Base-by-base conservation (phyloP, 192 early-diverging fungal genomes). In the Coemansia sp. region DNA sequence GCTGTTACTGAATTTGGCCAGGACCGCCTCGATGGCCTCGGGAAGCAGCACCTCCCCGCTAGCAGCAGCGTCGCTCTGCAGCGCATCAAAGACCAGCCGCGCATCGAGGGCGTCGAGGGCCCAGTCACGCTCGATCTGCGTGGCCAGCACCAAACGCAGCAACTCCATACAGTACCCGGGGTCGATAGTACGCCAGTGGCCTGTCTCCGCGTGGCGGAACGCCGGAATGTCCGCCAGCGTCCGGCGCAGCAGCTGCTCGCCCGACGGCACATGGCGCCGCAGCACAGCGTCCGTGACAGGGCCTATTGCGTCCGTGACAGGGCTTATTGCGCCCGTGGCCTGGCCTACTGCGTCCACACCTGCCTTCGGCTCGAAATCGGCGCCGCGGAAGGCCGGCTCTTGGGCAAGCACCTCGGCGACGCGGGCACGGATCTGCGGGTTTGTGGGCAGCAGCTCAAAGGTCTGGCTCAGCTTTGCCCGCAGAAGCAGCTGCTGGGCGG, bases 61-160 rank as follows among this genome's bases (percentile, higher is more conserved):
- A n/a, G n/a, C 43, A 21, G 43, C 49, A 5, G 43, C 30, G 5
- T 67, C 64, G 16, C 32, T 25, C 4, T 27, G 44, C 31, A 67
- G 47, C 6, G 54, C 59, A 1, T 39, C 11, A 28, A 25, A 53
- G 29, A 61, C 58, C 16, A 22, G 13, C 4, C 47, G 29, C 1
- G 46, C 47, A 30, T 54, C 49, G 0, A 72, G 25, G 0, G 51
- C 42, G 25, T 66, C 49, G 10, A 48, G 35, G 12, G 51, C 14
- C 71, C 71, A 75, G 28, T 52, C 64, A 17, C 33, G 51, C 41
- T 75, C 71, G 1, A 63, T 41, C 20, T 59, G 54, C 1, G 71
- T 64, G 9, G 71, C 71, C 51, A 67, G 45, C 0, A 53, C 30
- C 49, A 75, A 22, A 1, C 64, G 71, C 49, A 75, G 46, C 9